Percentiles rank a stretch among this genome's conserved stretches.
Evolutionary conservation across 1,139 yeast species (phyloP).

Genomic region (Nakaseomyces uthaithaninus): DNA sequence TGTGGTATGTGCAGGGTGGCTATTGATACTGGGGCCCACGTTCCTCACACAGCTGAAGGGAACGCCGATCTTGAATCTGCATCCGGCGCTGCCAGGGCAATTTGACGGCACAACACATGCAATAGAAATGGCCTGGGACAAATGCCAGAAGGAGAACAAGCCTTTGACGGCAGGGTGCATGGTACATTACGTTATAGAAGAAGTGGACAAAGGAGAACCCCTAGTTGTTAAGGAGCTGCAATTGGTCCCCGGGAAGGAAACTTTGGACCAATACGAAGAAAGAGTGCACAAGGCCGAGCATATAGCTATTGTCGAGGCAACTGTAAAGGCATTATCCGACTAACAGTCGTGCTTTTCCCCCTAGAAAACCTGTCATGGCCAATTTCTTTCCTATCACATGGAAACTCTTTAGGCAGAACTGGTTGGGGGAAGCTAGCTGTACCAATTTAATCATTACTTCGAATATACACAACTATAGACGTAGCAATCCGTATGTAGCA

Average conservation of each 20-base stretch:
- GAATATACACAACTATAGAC: too few species aligned
- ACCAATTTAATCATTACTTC: too few species aligned
- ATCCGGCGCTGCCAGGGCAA: constrained; percentile 95
- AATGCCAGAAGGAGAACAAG: constrained; percentile 67
- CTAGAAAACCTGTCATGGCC: too few species aligned
- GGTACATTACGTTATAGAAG: constrained; percentile 92
- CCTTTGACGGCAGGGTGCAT: constrained; percentile 70
- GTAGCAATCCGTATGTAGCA: too few species aligned
- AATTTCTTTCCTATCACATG: too few species aligned
- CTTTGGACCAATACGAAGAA: constrained; percentile 67
- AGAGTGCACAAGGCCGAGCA: constrained; percentile 86
- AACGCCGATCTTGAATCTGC: constrained; percentile 79
- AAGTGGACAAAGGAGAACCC: constrained; percentile 91
- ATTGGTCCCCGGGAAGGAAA: constrained; percentile 54
- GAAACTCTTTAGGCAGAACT: too few species aligned
- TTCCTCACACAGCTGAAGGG: constrained; percentile 61
- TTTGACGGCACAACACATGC: constrained; percentile 92
- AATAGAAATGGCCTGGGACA: constrained; percentile 90
- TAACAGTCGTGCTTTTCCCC: too few species aligned
- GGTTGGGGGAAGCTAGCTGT: too few species aligned
- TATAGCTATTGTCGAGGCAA: constrained; percentile 85
- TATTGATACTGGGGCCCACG: constrained; percentile 76
- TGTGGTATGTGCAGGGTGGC: constrained; percentile 98
- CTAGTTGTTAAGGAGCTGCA: constrained; percentile 70
- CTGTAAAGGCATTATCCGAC: constrained; percentile 35